Conservation (phyloP, 2,329 filamentous ascomycete genomes). For the Chaetomium sp. region DNA sequence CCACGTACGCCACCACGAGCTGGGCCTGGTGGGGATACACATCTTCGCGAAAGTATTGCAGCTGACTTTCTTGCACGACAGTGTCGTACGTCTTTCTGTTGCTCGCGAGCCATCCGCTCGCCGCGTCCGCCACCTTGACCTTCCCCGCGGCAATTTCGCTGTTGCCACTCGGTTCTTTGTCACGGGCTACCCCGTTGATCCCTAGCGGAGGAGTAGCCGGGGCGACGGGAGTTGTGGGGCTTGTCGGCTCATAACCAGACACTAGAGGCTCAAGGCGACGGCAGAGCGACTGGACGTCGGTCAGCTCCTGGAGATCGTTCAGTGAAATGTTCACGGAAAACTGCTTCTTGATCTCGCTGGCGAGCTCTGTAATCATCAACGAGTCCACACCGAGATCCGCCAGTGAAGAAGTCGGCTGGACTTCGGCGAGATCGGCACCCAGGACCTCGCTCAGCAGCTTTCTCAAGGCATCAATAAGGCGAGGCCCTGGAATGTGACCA, state of each 20-base stretch:
- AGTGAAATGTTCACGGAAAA: not conserved
- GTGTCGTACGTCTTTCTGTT: not conserved
- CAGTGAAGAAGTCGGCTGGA: not conserved
- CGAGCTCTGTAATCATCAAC: not conserved
- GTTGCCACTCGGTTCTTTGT: not conserved
- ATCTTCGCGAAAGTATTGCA: not conserved
- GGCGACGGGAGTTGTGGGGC: not conserved
- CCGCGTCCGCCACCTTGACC: too few relatives aligned
- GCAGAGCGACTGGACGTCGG: not conserved
- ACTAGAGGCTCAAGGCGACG: not conserved
- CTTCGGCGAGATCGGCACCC: not conserved
- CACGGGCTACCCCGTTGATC: not conserved
- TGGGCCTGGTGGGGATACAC: conserved; percentile 31
- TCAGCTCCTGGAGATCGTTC: not conserved
- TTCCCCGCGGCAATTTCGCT: too few relatives aligned
- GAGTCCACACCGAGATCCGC: conserved; percentile 10
- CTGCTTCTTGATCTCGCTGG: not conserved
- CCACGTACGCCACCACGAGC: conserved; percentile 8
- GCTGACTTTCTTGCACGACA: not conserved
- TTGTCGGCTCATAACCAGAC: not conserved
- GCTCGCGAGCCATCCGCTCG: too few relatives aligned
- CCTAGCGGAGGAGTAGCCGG: not conserved
- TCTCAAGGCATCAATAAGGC: not conserved
- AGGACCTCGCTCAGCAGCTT: not conserved
- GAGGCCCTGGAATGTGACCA: not conserved